Conservation (phyloP, 2,329 filamentous ascomycete genomes). For the Sclerotinia trifoliorum region DNA sequence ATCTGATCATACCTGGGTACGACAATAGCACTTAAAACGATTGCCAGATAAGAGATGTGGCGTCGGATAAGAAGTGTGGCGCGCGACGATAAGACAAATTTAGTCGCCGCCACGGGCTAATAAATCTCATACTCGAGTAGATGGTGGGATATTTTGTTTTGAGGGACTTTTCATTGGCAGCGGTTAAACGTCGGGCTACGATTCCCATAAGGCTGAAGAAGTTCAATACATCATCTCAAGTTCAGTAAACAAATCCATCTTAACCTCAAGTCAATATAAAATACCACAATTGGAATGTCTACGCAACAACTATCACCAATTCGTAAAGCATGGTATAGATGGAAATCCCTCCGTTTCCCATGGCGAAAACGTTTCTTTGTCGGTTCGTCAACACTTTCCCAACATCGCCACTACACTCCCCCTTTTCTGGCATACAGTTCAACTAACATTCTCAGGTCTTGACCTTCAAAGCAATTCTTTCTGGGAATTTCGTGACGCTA, state of each 20-base stretch:
- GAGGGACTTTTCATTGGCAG: background rate
- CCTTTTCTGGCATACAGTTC: background rate
- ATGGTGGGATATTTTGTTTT: background rate
- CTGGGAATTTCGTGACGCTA: conserved; percentile 61
- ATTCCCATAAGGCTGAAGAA: conserved; percentile 15
- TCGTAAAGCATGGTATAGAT: conserved; percentile 52
- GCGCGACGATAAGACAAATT: background rate
- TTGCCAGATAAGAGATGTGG: background rate
- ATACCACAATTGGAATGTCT: conserved; percentile 28
- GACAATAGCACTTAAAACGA: too few relatives aligned
- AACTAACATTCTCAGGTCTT: conserved; percentile 47
- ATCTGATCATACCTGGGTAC: too few relatives aligned
- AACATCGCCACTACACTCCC: conserved; percentile 5
- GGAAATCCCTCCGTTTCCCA: conserved; percentile 61
- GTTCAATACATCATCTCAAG: background rate
- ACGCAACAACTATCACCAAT: conserved; percentile 29
- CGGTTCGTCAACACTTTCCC: conserved; percentile 44
- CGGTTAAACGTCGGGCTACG: background rate
- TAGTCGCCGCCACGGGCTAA: background rate
- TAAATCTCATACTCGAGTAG: too few relatives aligned
- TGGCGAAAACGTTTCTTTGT: conserved; percentile 64
- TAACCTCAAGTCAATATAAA: background rate
- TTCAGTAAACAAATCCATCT: background rate
- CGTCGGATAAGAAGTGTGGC: background rate
- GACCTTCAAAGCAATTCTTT: conserved; percentile 67